phyloP scores from a whole-genome alignment of 1,284 basidiomycete genomes.

The Filobasidium uniguttulatum region DNA sequence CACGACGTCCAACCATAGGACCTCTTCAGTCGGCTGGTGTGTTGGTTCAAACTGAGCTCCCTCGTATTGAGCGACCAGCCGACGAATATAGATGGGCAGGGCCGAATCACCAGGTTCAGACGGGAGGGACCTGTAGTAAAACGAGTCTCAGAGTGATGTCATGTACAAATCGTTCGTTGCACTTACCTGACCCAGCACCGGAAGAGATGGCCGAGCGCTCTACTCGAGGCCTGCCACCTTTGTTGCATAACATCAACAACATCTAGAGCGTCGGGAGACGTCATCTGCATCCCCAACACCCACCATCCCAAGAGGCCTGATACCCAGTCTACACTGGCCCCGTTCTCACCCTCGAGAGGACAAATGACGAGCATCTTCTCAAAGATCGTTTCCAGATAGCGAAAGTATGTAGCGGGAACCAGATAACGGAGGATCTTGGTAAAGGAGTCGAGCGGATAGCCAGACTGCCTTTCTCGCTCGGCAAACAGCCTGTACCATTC shows the following conservation, averaged over 20 bases:
- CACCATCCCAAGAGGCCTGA: not conserved
- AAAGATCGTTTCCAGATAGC: not conserved
- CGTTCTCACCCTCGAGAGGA: not conserved
- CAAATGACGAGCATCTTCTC: not conserved
- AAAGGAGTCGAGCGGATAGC: not conserved
- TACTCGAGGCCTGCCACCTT: not conserved
- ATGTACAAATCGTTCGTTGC: too few species aligned
- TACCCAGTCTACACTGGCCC: not conserved
- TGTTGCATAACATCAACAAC: too few species aligned
- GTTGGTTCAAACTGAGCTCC: not conserved
- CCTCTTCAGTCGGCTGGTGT: not conserved
- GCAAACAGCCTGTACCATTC: conserved; percentile 1
- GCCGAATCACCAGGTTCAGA: too few species aligned
- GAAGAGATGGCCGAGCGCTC: not conserved
- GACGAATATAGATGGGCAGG: not conserved
- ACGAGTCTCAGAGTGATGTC: too few species aligned
- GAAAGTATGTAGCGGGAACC: not conserved
- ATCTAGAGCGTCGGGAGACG: not conserved
- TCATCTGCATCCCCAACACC: not conserved
- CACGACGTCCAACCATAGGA: not conserved
- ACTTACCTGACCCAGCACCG: not conserved
- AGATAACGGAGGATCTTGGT: not conserved
- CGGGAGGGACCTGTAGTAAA: too few species aligned
- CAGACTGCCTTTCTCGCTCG: not conserved
- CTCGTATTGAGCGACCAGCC: not conserved